Evolutionary conservation across 2,329 filamentous ascomycete species (phyloP).

Genomic region (Fusarium guadeloupense): DNA sequence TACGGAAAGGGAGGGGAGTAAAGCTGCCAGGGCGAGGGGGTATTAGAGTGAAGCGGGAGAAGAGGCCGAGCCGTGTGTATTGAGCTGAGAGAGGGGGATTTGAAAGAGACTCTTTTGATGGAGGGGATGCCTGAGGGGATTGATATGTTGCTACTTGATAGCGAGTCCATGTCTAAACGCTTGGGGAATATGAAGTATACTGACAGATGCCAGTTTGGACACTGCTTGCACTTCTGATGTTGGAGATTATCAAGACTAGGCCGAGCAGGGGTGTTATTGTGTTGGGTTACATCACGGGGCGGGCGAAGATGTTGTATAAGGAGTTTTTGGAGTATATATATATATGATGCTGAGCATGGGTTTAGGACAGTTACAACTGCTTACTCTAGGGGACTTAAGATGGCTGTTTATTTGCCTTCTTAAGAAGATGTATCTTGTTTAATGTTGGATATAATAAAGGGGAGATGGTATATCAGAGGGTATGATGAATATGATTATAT

Average conservation of each 20-base stretch:
- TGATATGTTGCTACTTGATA: slow-evolving; percentile 69
- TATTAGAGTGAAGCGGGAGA: slow-evolving; percentile 64
- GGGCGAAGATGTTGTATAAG: slow-evolving; percentile 52
- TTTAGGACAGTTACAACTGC: slow-evolving; percentile 56
- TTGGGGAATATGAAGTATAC: background rate
- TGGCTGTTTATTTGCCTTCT: slow-evolving; percentile 41
- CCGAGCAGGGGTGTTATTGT: slow-evolving; percentile 59
- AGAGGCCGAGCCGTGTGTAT: slow-evolving; percentile 59
- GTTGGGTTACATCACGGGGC: slow-evolving; percentile 59
- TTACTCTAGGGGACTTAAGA: slow-evolving; percentile 46
- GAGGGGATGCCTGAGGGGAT: slow-evolving; percentile 55
- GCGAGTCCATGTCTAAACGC: slow-evolving; percentile 52
- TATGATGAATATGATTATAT: too few relatives aligned
- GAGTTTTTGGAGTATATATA: slow-evolving; percentile 59
- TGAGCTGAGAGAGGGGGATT: slow-evolving; percentile 66
- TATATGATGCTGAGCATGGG: slow-evolving; percentile 56
- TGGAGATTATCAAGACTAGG: slow-evolving; percentile 58
- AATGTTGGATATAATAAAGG: slow-evolving; percentile 30
- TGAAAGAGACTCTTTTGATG: slow-evolving; percentile 61
- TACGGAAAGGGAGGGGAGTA: slow-evolving; percentile 67
- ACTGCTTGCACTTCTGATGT: slow-evolving; percentile 61
- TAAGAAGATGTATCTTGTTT: background rate
- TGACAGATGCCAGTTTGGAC: slow-evolving; percentile 60
- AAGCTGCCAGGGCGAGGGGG: slow-evolving; percentile 60
- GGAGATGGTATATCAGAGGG: background rate